A percentile compares a stretch with the other conserved stretches of the same genome.
These are phyloP conservation scores for Boletus huronensis DNA, from an alignment of 768 basidiomycete species.

Conservation along the genomic window DNA sequence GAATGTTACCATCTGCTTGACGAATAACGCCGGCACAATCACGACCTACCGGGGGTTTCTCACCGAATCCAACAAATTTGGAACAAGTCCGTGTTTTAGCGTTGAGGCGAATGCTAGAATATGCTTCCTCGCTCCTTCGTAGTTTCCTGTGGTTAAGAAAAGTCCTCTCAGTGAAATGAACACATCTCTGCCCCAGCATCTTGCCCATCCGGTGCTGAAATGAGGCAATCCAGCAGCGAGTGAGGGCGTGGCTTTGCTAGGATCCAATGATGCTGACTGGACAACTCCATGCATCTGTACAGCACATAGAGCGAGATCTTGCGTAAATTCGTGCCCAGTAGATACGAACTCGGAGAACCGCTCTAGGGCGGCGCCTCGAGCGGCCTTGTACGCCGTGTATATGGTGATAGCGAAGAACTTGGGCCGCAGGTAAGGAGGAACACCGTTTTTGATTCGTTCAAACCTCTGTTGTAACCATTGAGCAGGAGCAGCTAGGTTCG, in stretches of 20 bases:
- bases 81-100: conserved; percentile 93
- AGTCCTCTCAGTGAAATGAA: conserved; percentile 93
- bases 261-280: conserved; percentile 85
- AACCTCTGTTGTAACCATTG: conserved; percentile 89
- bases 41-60: conserved; percentile 68
- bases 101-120: conserved; percentile 92
- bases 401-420: conserved; percentile 95
- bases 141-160: conserved; percentile 91
- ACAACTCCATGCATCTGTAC: conserved; percentile 92
- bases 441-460: conserved; percentile 66
- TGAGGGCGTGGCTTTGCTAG: conserved; percentile 64
- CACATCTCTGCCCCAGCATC: conserved; percentile 94
- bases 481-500: conserved; percentile 65
- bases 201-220: conserved; percentile 89
- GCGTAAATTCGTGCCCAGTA: conserved; percentile 84
- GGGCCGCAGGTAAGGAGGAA: conserved; percentile 86
- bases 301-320: conserved; percentile 80
- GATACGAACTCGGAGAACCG: conserved; percentile 86
- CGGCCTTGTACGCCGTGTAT: conserved; percentile 89
- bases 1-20: neutral
- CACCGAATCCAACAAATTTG: conserved; percentile 90
- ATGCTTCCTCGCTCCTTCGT: conserved; percentile 79
- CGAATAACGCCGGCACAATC: neutral
- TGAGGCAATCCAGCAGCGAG: conserved; percentile 95
- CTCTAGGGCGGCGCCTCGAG: conserved; percentile 76